Evolutionary conservation across 805 yeast species (phyloP), one percentile per base, ranked within the genome.

Genomic region (Myxozyma neotropica): DNA sequence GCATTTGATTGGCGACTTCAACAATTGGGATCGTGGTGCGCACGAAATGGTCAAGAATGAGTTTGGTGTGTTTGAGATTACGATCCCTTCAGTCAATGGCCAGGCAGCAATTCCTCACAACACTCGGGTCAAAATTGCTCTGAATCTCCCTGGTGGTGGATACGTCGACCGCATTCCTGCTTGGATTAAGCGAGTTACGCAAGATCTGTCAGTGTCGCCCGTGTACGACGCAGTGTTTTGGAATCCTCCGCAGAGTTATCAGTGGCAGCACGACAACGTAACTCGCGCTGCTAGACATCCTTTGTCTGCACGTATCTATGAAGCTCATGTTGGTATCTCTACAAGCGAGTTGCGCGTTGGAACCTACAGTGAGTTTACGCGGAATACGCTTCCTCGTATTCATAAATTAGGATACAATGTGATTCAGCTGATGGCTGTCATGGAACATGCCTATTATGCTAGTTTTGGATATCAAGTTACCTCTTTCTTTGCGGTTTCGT

Each of bases 361-460:
- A 1, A 75, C 93, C 12, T 93, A 93, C 74, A 84, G 82, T 65
- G 95, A 93, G 72, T 93, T 93, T 73, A 87, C 96, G 13, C 67
- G 77, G 46, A 85, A 88, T 65, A 80, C 91, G 12, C 80, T 93
- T 63, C 98, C 98, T n/a, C 80, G 86, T 46, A 89, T 93, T 67
- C 84, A 84, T 67, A 83, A 86, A 63, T 79, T 92, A 60, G 97
- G 97, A 38, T 93, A 93, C 74, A 90, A 94, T 73, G 85, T 96
- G 3, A 87, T 93, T 68, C 99, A 93, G 75, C 79, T 93, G 70
- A 93, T 93, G 99, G 97, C 99, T 0, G 82, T 93, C 45, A 93
- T 93, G 99, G 99, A 93, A 74, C 99, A 93, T 73, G 98, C 99
- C 1, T 93, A 93, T 72, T 93, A 93, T 73, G 99, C 97, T 0